Conservation (phyloP, 257 asterid species). For the Solanum piurae region DNA sequence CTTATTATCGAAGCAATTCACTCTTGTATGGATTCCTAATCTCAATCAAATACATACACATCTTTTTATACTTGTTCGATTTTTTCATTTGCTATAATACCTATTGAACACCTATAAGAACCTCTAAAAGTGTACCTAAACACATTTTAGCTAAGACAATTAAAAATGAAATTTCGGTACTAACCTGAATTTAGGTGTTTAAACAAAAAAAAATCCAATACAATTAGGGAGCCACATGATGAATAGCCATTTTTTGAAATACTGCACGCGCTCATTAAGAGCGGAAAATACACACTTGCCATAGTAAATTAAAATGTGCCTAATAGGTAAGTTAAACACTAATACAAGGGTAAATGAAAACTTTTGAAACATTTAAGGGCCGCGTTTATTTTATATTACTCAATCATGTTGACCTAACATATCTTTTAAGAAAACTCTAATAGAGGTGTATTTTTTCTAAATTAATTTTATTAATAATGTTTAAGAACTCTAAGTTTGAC, state of each 20-base stretch:
- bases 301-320: neutral
- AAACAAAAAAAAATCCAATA: neutral
- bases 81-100: neutral
- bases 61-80: neutral
- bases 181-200: neutral
- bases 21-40: rapidly evolving
- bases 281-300: neutral
- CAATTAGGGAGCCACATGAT: neutral
- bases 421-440: too few relatives aligned
- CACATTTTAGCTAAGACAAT: neutral
- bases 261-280: neutral
- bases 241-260: neutral
- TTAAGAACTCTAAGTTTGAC: neutral
- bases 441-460: neutral
- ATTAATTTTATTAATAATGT: too few relatives aligned
- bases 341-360: neutral
- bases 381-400: too few relatives aligned
- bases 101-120: neutral
- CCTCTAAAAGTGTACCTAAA: neutral
- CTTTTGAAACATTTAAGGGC: neutral
- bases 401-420: too few relatives aligned
- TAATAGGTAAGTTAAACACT: neutral
- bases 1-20: too few relatives aligned
- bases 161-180: neutral
- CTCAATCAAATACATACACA: neutral